Percentiles rank a stretch among this genome's conserved stretches.
phyloP scores from a whole-genome alignment of 192 early-diverging fungal species.

The Spizellomyces punctatus region DNA sequence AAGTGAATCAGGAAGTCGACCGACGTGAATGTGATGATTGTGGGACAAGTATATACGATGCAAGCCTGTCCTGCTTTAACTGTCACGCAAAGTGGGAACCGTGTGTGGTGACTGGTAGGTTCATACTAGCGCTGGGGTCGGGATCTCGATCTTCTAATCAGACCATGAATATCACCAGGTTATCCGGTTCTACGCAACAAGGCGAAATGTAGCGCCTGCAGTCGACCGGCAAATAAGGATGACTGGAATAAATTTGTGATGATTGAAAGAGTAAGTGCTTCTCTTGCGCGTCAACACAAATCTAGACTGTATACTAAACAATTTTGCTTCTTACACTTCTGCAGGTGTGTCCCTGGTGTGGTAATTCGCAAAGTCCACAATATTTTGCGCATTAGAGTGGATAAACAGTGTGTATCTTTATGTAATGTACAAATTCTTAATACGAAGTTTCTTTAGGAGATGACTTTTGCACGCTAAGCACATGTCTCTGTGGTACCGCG shows the following conservation, averaged over 20 bases:
- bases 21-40: constrained; percentile 61
- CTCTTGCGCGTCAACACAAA: background rate
- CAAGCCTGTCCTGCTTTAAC: constrained; percentile 50
- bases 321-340: background rate
- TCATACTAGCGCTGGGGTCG: background rate
- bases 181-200: constrained; percentile 58
- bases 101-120: constrained; percentile 63
- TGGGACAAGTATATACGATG: constrained; percentile 55
- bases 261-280: constrained; percentile 47
- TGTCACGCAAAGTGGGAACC: constrained; percentile 50
- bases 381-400: constrained; percentile 33
- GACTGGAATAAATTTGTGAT: constrained; percentile 71
- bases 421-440: too few relatives aligned
- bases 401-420: background rate
- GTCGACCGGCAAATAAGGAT: constrained; percentile 59
- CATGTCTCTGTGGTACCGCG: too few relatives aligned
- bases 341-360: constrained; percentile 59
- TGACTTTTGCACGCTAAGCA: too few relatives aligned
- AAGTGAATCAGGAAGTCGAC: constrained; percentile 61
- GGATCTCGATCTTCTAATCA: background rate
- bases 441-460: too few relatives aligned
- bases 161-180: constrained; percentile 30
- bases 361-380: constrained; percentile 40
- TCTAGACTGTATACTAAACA: background rate
- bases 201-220: constrained; percentile 54